These are phyloP conservation scores for Eimeria tenella DNA, from an alignment of 169 alveolate genomes.

Conservation along the genomic window DNA sequence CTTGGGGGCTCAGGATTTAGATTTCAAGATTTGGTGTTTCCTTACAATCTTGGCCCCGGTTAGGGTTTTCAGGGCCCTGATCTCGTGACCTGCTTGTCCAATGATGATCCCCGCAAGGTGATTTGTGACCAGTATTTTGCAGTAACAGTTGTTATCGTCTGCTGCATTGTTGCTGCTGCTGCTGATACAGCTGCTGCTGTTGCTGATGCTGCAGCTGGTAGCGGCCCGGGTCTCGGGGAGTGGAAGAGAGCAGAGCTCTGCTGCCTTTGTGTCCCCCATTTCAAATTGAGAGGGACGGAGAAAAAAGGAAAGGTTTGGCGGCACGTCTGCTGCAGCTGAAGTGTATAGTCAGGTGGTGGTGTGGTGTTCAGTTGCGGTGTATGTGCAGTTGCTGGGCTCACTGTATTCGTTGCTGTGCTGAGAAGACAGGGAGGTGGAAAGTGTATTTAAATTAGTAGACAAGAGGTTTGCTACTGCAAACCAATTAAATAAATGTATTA, in stretches of 20 bases:
- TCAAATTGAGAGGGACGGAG: background rate
- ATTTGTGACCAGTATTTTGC: conserved; percentile 58
- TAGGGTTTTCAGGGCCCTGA: conserved; percentile 23
- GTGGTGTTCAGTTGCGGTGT: no score
- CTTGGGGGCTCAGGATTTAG: no score
- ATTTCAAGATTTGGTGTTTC: no score
- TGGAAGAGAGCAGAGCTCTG: background rate
- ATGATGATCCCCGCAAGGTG: conserved; percentile 66
- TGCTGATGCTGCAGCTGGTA: background rate
- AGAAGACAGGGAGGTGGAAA: no score
- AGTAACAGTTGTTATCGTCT: conserved; percentile 12
- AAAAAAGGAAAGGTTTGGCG: background rate
- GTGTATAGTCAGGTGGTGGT: no score
- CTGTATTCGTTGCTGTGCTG: no score
- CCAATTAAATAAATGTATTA: background rate
- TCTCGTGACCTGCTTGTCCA: conserved; percentile 40
- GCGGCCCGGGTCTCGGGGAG: background rate
- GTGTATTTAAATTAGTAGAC: background rate
- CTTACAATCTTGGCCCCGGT: conserved; percentile 72
- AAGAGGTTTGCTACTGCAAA: conserved; percentile 1
- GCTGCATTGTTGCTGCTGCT: no score
- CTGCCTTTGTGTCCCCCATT: background rate
- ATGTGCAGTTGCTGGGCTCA: no score
- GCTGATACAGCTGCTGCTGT: background rate
- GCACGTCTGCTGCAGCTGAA: no score